Evolutionary conservation across 2,329 filamentous ascomycete species (phyloP).

Genomic region (Diaporthe nobilis): DNA sequence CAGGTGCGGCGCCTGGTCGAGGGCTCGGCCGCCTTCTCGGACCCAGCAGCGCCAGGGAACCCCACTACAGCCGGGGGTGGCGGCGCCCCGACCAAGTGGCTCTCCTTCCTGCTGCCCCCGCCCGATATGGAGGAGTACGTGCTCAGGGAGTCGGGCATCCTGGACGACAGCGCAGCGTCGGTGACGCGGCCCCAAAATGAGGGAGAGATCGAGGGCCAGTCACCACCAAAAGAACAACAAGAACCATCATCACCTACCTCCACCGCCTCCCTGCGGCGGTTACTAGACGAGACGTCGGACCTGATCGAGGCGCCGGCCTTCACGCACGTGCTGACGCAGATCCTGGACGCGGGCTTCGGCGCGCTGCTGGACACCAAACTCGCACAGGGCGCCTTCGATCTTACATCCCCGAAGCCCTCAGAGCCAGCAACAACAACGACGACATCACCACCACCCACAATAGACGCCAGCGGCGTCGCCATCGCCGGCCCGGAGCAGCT

Average conservation of each 20-base stretch:
- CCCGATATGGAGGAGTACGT: conserved; percentile 85
- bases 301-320: conserved; percentile 95
- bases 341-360: conserved; percentile 91
- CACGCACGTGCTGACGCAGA: conserved; percentile 84
- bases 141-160: conserved; percentile 87
- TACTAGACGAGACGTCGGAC: conserved; percentile 96
- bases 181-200: conserved; percentile 38
- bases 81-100: conserved; percentile 75
- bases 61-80: not conserved
- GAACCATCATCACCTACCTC: conserved; percentile 57
- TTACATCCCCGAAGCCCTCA: conserved; percentile 53
- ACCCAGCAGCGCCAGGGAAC: not conserved
- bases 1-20: conserved; percentile 90
- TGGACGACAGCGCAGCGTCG: conserved; percentile 62
- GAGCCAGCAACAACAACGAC: conserved; percentile 17
- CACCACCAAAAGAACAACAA: not conserved
- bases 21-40: conserved; percentile 58
- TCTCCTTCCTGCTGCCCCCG: conserved; percentile 86
- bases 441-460: not conserved
- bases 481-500: conserved; percentile 64
- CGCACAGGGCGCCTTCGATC: conserved; percentile 82
- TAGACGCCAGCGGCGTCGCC: conserved; percentile 45
- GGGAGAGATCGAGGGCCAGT: conserved; percentile 2
- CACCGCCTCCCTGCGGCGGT: conserved; percentile 77
- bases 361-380: conserved; percentile 87